phyloP scores from a whole-genome alignment of 2,329 filamentous ascomycete species.

The Xylariales sp. region DNA sequence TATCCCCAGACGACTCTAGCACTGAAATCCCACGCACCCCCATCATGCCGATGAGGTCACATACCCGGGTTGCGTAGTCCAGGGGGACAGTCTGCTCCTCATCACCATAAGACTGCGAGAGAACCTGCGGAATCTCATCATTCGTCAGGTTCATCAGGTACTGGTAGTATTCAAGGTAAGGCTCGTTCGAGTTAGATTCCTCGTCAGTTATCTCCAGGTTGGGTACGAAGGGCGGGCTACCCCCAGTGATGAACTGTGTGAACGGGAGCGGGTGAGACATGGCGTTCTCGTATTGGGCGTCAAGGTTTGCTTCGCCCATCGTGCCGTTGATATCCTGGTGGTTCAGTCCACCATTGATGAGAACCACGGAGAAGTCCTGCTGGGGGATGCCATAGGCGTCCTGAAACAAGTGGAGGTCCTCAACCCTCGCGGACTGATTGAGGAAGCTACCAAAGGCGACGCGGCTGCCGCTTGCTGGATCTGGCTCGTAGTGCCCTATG shows the following conservation, averaged over 20 bases:
- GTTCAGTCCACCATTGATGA: constrained; percentile 35
- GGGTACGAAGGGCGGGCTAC: constrained; percentile 27
- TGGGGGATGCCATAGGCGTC: constrained; percentile 33
- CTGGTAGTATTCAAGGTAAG: constrained; percentile 50
- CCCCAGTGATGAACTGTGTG: constrained; percentile 27
- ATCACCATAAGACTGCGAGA: constrained; percentile 43
- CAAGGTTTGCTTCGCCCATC: constrained; percentile 25
- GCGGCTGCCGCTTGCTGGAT: constrained; percentile 38
- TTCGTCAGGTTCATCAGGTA: constrained; percentile 40
- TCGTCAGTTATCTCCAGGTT: constrained; percentile 16
- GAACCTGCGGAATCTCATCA: constrained; percentile 43
- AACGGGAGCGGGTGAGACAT: constrained; percentile 26
- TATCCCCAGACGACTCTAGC: constrained; percentile 8
- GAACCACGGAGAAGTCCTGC: constrained; percentile 38
- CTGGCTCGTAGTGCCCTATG: constrained; percentile 39
- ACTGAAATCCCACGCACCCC: constrained; percentile 5
- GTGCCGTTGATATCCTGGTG: constrained; percentile 25
- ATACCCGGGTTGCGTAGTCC: constrained; percentile 21
- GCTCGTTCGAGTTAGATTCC: constrained; percentile 44
- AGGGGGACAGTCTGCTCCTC: constrained; percentile 25
- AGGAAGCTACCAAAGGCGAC: constrained; percentile 48
- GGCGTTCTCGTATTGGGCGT: constrained; percentile 26
- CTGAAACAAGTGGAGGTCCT: constrained; percentile 36
- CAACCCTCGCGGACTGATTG: constrained; percentile 43
- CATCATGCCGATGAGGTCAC: constrained; percentile 19